Evolutionary conservation across 1,139 yeast genomes (phyloP), one percentile per base, ranked within the genome.

Genomic region (Lodderomyces pseudojiufengensis): DNA sequence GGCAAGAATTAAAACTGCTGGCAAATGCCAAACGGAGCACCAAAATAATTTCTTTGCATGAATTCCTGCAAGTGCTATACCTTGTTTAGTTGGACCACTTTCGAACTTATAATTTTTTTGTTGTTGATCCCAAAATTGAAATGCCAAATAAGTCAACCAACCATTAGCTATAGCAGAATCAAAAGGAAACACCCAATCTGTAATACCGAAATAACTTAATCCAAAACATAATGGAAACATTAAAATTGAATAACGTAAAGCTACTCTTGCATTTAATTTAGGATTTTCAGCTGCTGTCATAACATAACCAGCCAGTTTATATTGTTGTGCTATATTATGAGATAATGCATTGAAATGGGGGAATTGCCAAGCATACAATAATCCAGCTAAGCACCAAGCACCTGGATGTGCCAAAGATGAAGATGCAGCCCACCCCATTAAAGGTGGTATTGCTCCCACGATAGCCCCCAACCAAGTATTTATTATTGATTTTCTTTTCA

Each of bases 351-450:
- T 92, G 67, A 92, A 92, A 59, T 92, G 99, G 3, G 99, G 99
- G 57, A 92, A 92, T 61, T 92, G 99, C 99, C 99, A 92, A 4
- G 97, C 95, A 56, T 85, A 92, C 28, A 92, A 66, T 38, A 94
- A 64, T 0, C 84, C 88, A 1, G 97, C 97, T 24, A 90, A 65
- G 52, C 94, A 81, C 97, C 97, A 92, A 3, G 95, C 95, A 6
- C 94, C 97, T 0, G 97, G 97, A 44, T 86, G 87, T 4, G 70
- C 50, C 34, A 92, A 63, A 1, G 95, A 78, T 2, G 86, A 78
- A 3, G 95, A 84, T 0, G 97, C 95, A 1, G 96, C 96, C 98
- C 98, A 92, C 2, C 99, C 99, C 99, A 92, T 92, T 36, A 94
- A 70, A 23, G 99, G 99, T 1, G 99, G 98, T 28, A 92, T 84